These are phyloP conservation scores for Blastocystis hominis DNA, from an alignment of 352 stramenopile genomes.

Conservation along the genomic window DNA sequence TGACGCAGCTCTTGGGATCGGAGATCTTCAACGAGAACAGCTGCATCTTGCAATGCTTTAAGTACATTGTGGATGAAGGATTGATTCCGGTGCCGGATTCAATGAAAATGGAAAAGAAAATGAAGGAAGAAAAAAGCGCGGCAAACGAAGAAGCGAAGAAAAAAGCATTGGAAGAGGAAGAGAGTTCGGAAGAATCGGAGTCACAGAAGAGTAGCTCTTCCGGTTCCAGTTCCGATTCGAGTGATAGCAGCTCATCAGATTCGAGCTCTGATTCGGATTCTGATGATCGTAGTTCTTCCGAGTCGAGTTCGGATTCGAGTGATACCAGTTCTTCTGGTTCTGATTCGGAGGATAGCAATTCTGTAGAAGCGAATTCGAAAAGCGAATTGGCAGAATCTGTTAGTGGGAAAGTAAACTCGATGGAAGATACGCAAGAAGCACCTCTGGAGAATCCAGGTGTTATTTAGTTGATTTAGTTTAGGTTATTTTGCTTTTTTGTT, in stretches of 20 bases:
- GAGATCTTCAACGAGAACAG: constrained; percentile 54
- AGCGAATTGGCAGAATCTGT: no score
- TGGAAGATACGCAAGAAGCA: no score
- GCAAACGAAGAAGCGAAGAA: not conserved
- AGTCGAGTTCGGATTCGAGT: not conserved
- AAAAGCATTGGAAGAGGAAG: not conserved
- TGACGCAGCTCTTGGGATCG: constrained; percentile 14
- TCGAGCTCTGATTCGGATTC: not conserved
- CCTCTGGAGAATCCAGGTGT: no score
- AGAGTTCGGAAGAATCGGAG: not conserved
- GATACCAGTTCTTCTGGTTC: not conserved
- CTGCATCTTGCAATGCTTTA: constrained; percentile 54
- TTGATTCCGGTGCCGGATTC: constrained; percentile 42
- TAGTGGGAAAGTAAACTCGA: no score
- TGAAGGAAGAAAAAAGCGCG: not conserved
- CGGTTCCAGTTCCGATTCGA: not conserved
- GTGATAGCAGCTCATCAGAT: not conserved
- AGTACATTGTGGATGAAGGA: constrained; percentile 44
- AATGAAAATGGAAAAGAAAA: not conserved
- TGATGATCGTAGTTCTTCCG: not conserved
- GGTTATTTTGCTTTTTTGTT: no score
- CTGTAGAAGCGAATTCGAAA: no score
- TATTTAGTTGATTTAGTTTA: no score
- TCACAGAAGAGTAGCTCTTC: not conserved
- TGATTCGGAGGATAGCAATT: no score